phyloP scores from a whole-genome alignment of 148 eudicot species.

The Amaranthus palmeri region DNA sequence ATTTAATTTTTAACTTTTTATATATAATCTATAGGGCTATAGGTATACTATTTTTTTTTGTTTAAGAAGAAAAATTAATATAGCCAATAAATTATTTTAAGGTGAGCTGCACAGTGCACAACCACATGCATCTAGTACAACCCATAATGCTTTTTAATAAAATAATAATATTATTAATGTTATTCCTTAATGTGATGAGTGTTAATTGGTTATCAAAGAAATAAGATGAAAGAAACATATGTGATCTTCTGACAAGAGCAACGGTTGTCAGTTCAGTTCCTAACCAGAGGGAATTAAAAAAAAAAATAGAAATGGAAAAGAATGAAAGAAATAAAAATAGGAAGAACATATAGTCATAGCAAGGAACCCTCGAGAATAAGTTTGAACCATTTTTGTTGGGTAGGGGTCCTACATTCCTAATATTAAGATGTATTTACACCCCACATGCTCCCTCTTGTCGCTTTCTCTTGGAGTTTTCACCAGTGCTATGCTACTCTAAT shows the following conservation, averaged over 20 bases:
- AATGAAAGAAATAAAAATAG: not conserved
- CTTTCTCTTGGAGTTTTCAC: conserved; percentile 40
- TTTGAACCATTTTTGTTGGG: conserved; percentile 17
- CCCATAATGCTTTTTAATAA: not conserved
- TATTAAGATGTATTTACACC: conserved; percentile 13
- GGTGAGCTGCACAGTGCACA: conserved; percentile 20
- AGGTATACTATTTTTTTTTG: too few species aligned
- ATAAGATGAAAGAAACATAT: too few species aligned
- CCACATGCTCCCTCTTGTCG: conserved; percentile 49
- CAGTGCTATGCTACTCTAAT: not conserved
- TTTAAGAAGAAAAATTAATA: too few species aligned
- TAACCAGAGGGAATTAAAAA: conserved; percentile 17
- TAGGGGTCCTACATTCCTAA: not conserved
- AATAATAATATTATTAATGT: not conserved
- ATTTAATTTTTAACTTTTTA: too few species aligned
- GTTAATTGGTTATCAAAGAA: too few species aligned
- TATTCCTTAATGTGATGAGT: too few species aligned
- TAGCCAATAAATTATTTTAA: too few species aligned
- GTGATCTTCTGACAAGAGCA: conserved; percentile 8
- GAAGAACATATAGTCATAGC: not conserved
- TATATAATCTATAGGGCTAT: too few species aligned
- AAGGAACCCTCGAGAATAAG: conserved; percentile 33
- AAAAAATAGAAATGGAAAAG: not conserved
- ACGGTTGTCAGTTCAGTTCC: conserved; percentile 15
- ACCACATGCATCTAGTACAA: conserved; percentile 31